Conservation (phyloP, 495 filamentous ascomycete genomes). For the Hypoxylon perforatum region DNA sequence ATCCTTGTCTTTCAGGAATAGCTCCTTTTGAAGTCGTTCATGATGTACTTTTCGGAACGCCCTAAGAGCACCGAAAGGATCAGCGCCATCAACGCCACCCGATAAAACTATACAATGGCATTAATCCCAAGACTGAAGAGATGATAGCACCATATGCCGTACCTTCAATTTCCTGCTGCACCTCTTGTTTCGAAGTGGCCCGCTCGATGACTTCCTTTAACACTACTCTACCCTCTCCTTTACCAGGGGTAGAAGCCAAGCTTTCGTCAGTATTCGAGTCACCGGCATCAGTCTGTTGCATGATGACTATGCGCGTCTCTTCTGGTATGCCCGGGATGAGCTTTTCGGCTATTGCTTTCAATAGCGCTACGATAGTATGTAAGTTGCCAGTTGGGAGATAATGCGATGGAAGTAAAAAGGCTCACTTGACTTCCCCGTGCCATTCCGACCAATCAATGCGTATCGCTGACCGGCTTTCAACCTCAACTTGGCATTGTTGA, state of each 20-base stretch:
- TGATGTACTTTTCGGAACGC: slow-evolving; percentile 69
- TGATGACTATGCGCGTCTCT: slow-evolving; percentile 71
- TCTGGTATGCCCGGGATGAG: slow-evolving; percentile 82
- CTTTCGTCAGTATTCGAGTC: slow-evolving; percentile 44
- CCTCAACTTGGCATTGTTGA: slow-evolving; percentile 72
- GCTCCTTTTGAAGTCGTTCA: slow-evolving; percentile 66
- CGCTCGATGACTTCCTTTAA: slow-evolving; percentile 75
- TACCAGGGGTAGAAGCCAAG: not conserved
- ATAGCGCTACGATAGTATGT: slow-evolving; percentile 62
- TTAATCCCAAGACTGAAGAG: slow-evolving; percentile 49
- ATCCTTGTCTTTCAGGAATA: slow-evolving; percentile 76
- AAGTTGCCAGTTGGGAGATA: slow-evolving; percentile 2
- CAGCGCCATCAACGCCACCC: slow-evolving; percentile 50
- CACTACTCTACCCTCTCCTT: slow-evolving; percentile 53
- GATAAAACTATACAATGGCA: slow-evolving; percentile 58
- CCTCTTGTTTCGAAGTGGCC: slow-evolving; percentile 68
- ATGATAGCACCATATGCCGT: slow-evolving; percentile 29
- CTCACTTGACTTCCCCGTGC: slow-evolving; percentile 83
- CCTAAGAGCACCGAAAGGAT: slow-evolving; percentile 66
- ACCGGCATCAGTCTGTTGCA: slow-evolving; percentile 73
- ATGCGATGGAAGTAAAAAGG: not conserved
- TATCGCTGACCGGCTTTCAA: slow-evolving; percentile 77
- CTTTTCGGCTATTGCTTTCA: slow-evolving; percentile 79
- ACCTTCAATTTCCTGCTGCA: slow-evolving; percentile 68
- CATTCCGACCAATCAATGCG: slow-evolving; percentile 81